A percentile compares a stretch with the other conserved stretches of the same genome.
Evolutionary conservation across 2,329 filamentous ascomycete genomes (phyloP).

Genomic region (Plectosphaerella plurivora): DNA sequence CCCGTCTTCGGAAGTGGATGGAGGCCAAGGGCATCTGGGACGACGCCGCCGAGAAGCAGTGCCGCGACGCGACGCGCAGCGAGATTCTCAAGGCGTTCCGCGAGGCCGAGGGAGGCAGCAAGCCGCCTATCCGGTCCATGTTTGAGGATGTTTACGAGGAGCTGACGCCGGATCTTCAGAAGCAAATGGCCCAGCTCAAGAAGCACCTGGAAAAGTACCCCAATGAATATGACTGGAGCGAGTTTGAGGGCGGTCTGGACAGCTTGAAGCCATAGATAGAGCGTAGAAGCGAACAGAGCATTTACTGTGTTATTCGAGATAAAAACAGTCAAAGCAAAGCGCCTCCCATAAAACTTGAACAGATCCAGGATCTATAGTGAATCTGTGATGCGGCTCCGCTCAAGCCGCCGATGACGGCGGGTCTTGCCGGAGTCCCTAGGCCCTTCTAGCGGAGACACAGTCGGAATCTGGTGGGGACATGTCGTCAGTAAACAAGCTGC

Average conservation of each 20-base stretch:
- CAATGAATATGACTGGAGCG: conserved; percentile 80
- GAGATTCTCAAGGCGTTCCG: conserved; percentile 81
- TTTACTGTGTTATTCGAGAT: background rate
- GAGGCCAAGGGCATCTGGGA: conserved; percentile 81
- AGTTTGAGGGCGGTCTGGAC: conserved; percentile 69
- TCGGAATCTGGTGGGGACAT: background rate
- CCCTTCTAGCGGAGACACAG: background rate
- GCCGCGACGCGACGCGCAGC: conserved; percentile 61
- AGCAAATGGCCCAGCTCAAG: conserved; percentile 68
- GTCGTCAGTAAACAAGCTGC: background rate
- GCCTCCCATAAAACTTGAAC: background rate
- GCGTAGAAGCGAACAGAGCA: background rate
- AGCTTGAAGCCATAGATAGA: conserved; percentile 42
- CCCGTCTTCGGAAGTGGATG: conserved; percentile 83
- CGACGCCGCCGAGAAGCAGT: conserved; percentile 73
- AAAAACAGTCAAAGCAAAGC: conserved; percentile 1
- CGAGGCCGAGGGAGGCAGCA: conserved; percentile 77
- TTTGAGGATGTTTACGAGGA: conserved; percentile 91
- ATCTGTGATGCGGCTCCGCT: background rate
- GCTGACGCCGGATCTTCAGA: conserved; percentile 71
- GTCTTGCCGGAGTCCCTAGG: background rate
- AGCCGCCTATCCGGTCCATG: conserved; percentile 64
- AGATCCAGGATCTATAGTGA: background rate
- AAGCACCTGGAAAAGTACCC: conserved; percentile 82
- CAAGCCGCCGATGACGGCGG: background rate